Conservation (phyloP, 2,329 filamentous ascomycete genomes). For the Calycina marina region DNA sequence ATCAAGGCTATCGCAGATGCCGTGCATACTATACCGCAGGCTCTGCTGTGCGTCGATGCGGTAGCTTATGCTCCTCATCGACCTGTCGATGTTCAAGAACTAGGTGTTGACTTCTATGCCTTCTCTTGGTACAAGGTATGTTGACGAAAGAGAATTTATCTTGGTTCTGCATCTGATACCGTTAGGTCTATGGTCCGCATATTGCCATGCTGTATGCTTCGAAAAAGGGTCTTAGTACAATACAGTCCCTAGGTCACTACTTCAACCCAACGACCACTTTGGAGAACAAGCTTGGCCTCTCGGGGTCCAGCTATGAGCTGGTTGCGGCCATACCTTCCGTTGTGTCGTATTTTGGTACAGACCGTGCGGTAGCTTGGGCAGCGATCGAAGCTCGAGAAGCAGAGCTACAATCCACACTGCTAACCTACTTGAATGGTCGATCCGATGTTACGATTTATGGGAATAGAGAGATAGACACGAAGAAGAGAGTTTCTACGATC, state of each 20-base stretch:
- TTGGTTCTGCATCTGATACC: slow-evolving; percentile 1
- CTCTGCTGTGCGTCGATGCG: slow-evolving; percentile 58
- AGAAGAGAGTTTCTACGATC: slow-evolving; percentile 46
- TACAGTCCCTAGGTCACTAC: slow-evolving; percentile 48
- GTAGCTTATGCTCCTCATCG: slow-evolving; percentile 66
- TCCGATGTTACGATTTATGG: slow-evolving; percentile 44
- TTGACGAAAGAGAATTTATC: not conserved
- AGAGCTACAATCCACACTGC: slow-evolving; percentile 39
- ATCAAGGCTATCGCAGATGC: slow-evolving; percentile 38
- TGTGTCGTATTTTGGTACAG: slow-evolving; percentile 40
- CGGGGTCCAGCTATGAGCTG: slow-evolving; percentile 57
- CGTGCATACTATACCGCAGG: slow-evolving; percentile 33
- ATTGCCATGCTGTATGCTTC: slow-evolving; percentile 56
- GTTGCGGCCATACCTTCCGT: slow-evolving; percentile 47
- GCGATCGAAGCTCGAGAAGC: slow-evolving; percentile 44
- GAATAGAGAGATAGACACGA: slow-evolving; percentile 31
- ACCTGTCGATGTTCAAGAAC: slow-evolving; percentile 48
- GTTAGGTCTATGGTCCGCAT: slow-evolving; percentile 57
- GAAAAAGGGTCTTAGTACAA: slow-evolving; percentile 34
- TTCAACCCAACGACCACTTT: slow-evolving; percentile 49
- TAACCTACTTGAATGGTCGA: slow-evolving; percentile 41
- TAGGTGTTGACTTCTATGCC: slow-evolving; percentile 63
- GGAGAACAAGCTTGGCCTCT: slow-evolving; percentile 52
- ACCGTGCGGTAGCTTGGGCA: slow-evolving; percentile 30
- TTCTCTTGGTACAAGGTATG: slow-evolving; percentile 65